These are phyloP conservation scores for Trichoderma sp. DNA, from an alignment of 2,329 filamentous ascomycete species.

Conservation along the genomic window DNA sequence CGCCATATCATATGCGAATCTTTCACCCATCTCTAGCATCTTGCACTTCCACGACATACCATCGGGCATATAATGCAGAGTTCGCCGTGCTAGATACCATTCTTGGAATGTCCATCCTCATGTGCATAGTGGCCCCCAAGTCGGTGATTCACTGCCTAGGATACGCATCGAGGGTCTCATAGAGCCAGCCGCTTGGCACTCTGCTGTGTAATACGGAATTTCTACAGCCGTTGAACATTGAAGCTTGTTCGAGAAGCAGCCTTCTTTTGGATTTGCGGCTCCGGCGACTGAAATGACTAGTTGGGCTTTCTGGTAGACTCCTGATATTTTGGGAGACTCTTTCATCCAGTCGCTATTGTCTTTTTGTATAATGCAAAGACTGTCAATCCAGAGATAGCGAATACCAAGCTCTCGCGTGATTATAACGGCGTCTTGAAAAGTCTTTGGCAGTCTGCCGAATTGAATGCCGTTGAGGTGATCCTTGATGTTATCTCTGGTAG, in stretches of 20 bases:
- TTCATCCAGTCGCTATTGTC: neutral
- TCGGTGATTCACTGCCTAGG: neutral
- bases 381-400: neutral
- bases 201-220: neutral
- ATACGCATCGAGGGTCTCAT: neutral
- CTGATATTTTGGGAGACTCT: neutral
- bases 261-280: neutral
- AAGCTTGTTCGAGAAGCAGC: neutral
- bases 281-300: neutral
- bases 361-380: neutral
- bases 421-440: neutral
- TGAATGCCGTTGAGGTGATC: neutral
- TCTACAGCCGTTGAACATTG: neutral
- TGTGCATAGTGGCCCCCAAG: rapidly evolving
- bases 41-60: neutral
- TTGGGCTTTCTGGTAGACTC: neutral
- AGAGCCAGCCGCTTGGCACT: neutral
- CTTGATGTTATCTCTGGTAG: neutral
- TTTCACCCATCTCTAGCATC: neutral
- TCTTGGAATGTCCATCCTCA: neutral
- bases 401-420: neutral
- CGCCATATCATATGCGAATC: neutral
- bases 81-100: neutral
- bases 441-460: neutral
- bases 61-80: neutral